Base-by-base conservation (phyloP, 23 red algal species). In the Porphyridium purpureum region DNA sequence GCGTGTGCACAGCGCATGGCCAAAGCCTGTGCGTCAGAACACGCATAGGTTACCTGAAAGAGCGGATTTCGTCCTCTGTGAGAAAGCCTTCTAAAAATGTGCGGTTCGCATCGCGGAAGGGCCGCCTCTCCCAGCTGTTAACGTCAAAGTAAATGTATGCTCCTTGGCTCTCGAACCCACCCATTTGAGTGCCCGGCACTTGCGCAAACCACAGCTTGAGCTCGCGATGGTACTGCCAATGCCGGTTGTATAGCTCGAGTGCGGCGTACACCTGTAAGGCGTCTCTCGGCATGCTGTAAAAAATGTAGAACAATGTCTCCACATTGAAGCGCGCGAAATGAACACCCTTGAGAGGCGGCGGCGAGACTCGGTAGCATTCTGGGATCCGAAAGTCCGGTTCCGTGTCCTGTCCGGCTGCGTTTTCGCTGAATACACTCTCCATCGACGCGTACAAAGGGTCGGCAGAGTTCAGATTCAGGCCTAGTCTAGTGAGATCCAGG, bases 71-170 rank as follows among this genome's bases (percentile, higher is more conserved):
- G 34, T 83, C 75, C 62, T 98, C 69, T 47, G 79, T 75, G 58
- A 98, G 77, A 34, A 98, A 81, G 21, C 90, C 79, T 52, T 80
- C 52, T 41, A 86, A 62, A 40, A 98, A 98, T 14, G 56, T 62
- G 48, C 68, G 59, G 58, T 52, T 84, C 17, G 80, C 72, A 31
- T 85, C 80, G 55, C 74, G 72, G 57, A 86, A 98, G 31, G 80
- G 79, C 42, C 67, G 68, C 49, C 69, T 36, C 17, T 70, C 74
- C 90, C 90, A 98, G 31, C 51, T 61, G 28, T 74, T 79, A 28
- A 98, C 72, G 66, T 98, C 90, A 48, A 98, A 98, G 49, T 98
- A 98, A 22, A 86, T 64, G 50, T 84, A 85, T 24, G 66, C 59
- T 30, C 60, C 76, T 24, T 74, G 49, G 44, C 81, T 74, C 17